Conservation (phyloP, 352 stramenopile genomes). For the Pythium biforme region DNA sequence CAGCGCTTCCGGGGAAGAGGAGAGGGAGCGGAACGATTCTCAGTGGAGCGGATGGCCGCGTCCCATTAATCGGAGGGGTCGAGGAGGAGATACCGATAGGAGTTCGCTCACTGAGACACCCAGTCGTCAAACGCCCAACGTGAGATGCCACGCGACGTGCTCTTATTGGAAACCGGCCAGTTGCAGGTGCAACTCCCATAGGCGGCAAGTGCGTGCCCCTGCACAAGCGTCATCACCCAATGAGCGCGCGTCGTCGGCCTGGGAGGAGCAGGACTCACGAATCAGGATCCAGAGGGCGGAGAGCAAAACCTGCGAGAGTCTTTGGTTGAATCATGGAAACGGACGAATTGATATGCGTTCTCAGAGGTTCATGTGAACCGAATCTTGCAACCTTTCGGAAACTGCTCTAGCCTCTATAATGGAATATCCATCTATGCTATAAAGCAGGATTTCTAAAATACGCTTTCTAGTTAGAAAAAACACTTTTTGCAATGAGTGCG, state of each 20-base stretch:
- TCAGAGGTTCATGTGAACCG: conserved; percentile 6
- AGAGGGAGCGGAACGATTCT: conserved; percentile 1
- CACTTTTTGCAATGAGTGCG: neutral
- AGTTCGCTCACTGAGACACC: neutral
- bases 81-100: neutral
- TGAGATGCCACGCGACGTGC: conserved; percentile 7
- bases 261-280: conserved; percentile 3
- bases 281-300: conserved; percentile 1
- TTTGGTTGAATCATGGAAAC: conserved; percentile 19
- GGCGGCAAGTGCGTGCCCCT: neutral
- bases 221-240: conserved; percentile 1
- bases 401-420: neutral
- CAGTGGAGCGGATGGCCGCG: conserved; percentile 6
- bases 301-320: conserved; percentile 9
- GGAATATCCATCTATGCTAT: neutral
- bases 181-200: conserved; percentile 1
- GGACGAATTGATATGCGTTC: conserved; percentile 2
- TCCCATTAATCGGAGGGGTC: conserved; percentile 9
- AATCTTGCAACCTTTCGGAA: neutral
- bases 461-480: conserved; percentile 18
- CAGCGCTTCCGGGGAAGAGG: neutral
- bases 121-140: neutral
- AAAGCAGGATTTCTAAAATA: conserved; percentile 1
- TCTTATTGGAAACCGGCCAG: conserved; percentile 10
- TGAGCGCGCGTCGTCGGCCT: neutral